Evolutionary conservation across 2,329 filamentous ascomycete species (phyloP), one percentile per base, ranked within the genome.

Genomic region (Penicillium occitanis): DNA sequence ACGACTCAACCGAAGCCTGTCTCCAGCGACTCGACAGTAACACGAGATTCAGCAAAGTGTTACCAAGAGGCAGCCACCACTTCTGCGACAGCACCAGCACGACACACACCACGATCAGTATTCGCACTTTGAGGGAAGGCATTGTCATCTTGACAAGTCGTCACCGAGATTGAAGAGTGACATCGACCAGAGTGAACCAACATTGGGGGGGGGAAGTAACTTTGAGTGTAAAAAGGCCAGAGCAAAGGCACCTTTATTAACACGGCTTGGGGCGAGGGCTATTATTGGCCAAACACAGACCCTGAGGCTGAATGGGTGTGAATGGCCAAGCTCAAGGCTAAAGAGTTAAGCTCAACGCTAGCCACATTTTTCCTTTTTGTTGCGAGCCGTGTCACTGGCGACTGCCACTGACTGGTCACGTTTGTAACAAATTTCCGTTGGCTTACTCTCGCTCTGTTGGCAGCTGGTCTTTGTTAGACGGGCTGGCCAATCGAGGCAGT

Each of bases 11-110:
- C 17, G 66, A 37, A 14, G 55, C 50, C 19, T 62, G 22, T n/a
- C 35, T 53, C 66, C 66, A 68, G 14, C 66, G 63, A 62, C n/a
- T 51, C 0, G 66, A 60, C 11, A 68, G 66, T 5, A 60, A 30
- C 28, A 55, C 63, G 30, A 68, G 66, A 25, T 65, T 65, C 51
- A 46, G 7, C 13, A 65, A 19, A 19, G 62, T 55, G 37, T 33
- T 42, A 7, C 55, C 37, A 0, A 65, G 63, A 14, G 66, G 66
- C 5, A 62, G 33, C 62, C 66, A 67, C 46, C 59, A 65, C 30
- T 30, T 33, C 17, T 65, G 63, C 5, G 59, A 55, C 6, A 67
- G 25, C 30, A 67, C 35, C 13, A 67, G 2, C 5, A 55, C 40
- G 1, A 40, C 40, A 63, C 57, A 65, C 17, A 61, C 8, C 28